Base-by-base conservation (phyloP, 371 early-diverging fungal species). In the Mucor circinelloides region DNA sequence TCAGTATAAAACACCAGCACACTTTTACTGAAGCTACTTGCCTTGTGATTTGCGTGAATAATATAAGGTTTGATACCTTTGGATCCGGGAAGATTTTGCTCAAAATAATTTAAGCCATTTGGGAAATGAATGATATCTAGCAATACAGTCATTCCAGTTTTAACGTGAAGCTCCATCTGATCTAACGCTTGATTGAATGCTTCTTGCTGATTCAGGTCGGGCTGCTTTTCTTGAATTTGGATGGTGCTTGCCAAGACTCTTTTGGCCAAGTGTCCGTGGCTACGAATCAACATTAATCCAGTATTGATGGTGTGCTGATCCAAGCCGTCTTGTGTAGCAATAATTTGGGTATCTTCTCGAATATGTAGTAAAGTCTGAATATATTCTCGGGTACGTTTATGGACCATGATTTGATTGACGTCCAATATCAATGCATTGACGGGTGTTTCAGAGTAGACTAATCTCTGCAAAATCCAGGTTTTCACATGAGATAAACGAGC, bases 81-180 rank as follows among this genome's bases (percentile, higher is more conserved):
- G 12, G 61, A 31, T 9, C 38, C 30, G 0, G 64, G 40, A 13
- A 64, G 52, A 17, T 65, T 55, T 9, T 50, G 50, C 15, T 63
- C 61, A 58, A 72, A 72, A 23, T 62, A 72, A 27, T 27, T 28
- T 4, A 32, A 21, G 3, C 74, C 74, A n/a, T 70, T 70, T 2
- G 71, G 71, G 28, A 74, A 74, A 48, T 74, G 71, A 10, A 70
- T 36, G 4, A 59, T 50, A 57, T 74, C 74, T 30, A 74, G n/a
- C 10, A 74, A 32, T 0, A 74, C 58, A 5, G 56, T 19, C 63
- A 71, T 66, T 17, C 74, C 71, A 4, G 68, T 50, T 19, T 67
- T 74, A 0, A 71, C 56, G 57, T 74, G 32, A 4, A 74, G 31
- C 1, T 59, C 61, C 17, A 57, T 13, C 15, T 71, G 61, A n/a